A percentile compares a stretch with the other conserved stretches of the same genome.
Evolutionary conservation across 164 flowering plant species (phyloP).

Genomic region (Tetrastigma voinierianum): DNA sequence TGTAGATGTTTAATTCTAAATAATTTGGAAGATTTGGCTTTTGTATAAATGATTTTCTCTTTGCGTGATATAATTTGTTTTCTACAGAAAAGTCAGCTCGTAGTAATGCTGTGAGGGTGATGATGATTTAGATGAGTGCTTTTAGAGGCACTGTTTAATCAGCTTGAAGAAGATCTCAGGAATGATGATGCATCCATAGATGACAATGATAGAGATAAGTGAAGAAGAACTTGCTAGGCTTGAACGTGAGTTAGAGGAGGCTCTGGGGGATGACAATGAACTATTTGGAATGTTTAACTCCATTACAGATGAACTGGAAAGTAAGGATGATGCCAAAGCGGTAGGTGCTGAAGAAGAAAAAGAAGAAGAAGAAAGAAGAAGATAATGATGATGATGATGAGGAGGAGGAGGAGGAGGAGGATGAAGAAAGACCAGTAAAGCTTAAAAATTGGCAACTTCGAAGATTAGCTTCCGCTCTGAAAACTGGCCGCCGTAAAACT

Average conservation of each 20-base stretch:
- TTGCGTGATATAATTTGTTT: not conserved
- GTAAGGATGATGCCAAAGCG: conserved; percentile 10
- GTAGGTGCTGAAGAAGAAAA: conserved; percentile 42
- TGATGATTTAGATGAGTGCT: conserved; percentile 70
- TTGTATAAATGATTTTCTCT: not conserved
- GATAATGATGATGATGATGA: conserved; percentile 29
- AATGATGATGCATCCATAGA: conserved; percentile 42
- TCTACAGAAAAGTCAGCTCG: conserved; percentile 14
- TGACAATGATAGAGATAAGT: conserved; percentile 56
- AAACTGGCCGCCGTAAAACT: conserved; percentile 82
- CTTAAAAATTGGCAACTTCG: conserved; percentile 89
- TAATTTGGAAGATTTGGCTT: too few species aligned
- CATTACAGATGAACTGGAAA: conserved; percentile 11
- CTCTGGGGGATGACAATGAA: conserved; percentile 54
- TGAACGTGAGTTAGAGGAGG: conserved; percentile 66
- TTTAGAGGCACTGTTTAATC: conserved; percentile 76
- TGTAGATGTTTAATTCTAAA: too few species aligned
- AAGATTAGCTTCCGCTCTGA: conserved; percentile 78
- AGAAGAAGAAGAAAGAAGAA: conserved; percentile 38
- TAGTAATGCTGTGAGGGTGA: conserved; percentile 20
- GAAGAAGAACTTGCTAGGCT: conserved; percentile 83
- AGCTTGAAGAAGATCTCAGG: conserved; percentile 81
- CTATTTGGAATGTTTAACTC: conserved; percentile 23
- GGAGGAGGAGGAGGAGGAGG: conserved; percentile 52
- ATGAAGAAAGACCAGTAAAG: conserved; percentile 52